Percentiles rank a stretch among this genome's conserved stretches.
These are phyloP conservation scores for Coemansia sp. DNA, from an alignment of 192 early-diverging fungal genomes.

Conservation along the genomic window DNA sequence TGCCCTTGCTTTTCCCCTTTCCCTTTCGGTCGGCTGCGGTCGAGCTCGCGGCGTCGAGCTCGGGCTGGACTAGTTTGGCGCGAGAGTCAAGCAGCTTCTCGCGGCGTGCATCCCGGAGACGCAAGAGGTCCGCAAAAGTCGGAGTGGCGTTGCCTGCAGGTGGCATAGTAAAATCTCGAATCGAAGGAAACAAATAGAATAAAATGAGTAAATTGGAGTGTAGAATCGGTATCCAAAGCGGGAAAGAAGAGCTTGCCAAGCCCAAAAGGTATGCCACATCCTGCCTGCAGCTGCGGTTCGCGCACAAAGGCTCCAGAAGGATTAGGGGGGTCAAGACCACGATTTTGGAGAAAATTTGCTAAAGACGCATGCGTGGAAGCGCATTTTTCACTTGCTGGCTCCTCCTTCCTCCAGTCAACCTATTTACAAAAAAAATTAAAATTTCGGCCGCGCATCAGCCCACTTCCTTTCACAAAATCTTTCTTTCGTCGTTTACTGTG, in stretches of 20 bases:
- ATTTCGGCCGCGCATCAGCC: neutral
- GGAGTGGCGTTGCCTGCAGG: constrained; percentile 4
- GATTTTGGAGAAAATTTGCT: neutral
- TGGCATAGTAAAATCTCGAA: neutral
- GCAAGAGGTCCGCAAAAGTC: constrained; percentile 46
- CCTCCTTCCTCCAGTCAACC: neutral
- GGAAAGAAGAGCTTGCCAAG: neutral
- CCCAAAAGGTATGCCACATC: neutral
- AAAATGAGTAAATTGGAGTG: neutral
- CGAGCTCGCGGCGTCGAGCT: neutral
- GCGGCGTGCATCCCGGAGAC: constrained; percentile 43
- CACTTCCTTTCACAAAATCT: neutral
- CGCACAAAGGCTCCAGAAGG: neutral
- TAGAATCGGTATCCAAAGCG: neutral
- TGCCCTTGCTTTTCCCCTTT: constrained; percentile 30
- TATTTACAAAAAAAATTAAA: constrained; percentile 10
- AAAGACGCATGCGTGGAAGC: neutral
- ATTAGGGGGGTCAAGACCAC: neutral
- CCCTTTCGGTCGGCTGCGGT: constrained; percentile 10
- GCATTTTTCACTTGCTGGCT: neutral
- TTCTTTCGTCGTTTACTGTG: constrained; percentile 11
- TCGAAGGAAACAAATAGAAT: neutral
- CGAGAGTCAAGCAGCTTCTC: constrained; percentile 42
- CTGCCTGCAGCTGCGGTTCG: neutral
- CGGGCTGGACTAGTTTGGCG: constrained; percentile 9